Evolutionary conservation across 805 yeast species (phyloP), one percentile per base, ranked within the genome.

Genomic region (Saccharomycopsis capsularis): DNA sequence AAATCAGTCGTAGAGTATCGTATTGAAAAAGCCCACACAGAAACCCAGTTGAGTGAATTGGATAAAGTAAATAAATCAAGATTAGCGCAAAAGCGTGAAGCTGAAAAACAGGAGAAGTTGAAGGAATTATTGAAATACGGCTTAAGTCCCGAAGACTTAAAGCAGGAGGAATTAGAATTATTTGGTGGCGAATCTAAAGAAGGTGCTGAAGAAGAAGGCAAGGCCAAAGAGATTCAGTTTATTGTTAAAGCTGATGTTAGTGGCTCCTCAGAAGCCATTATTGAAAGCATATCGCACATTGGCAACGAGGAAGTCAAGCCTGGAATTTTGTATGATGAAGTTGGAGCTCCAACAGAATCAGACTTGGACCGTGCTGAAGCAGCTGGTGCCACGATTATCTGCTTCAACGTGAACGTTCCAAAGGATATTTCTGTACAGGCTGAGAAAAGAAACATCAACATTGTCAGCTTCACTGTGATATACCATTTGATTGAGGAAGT

Each of bases 201-300:
- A 2, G n/a, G n/a, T n/a, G 55, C 4, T 38, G 48, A 21, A 51
- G 36, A 38, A 59, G 39, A 45, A 47, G 38, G 39, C 46, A 63
- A 46, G 42, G 60, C 61, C 3, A 57, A 56, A 25, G 67, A 66
- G 11, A 66, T 78, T 3, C 78, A 79, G 27, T 88, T 82, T 55
- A 81, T 93, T 24, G 70, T 93, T 32, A 88, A 86, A 61, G 85
- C 96, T 0, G 99, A 93, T 66, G 97, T 91, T 1, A 81, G 82
- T 56, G 99, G 99, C 0, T 90, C 98, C 0, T 85, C 86, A 0
- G 99, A 93, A 62, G 99, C 99, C 1, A 85, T 93, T 30, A 74
- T 70, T 35, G 96, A 90, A 62, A 80, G 91, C 57, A 78, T 93
- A 42, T 72, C 74, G 51, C 81, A 81, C 11, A 66, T 93, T n/a